A percentile compares a stretch with the other conserved stretches of the same genome.
phyloP scores from a whole-genome alignment of 768 basidiomycete species.

The Lentinula detonsa region DNA sequence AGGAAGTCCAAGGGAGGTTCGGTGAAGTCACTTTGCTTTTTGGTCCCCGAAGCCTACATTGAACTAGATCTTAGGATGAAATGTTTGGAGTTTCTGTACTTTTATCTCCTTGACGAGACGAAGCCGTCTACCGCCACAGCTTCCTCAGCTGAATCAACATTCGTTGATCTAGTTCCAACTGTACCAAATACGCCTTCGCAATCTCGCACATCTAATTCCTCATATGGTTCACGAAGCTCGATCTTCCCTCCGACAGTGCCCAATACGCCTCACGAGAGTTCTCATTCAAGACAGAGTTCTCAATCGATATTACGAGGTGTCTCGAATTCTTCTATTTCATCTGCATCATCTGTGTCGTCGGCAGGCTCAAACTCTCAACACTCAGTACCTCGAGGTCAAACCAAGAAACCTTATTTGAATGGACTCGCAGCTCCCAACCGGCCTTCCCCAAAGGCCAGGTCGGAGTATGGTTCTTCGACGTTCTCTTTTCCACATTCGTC shows the following conservation, averaged over 20 bases:
- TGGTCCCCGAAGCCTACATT: neutral
- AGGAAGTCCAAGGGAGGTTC: slow-evolving; percentile 79
- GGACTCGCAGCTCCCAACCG: slow-evolving; percentile 9
- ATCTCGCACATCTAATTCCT: slow-evolving; percentile 22
- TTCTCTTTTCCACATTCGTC: slow-evolving; percentile 1
- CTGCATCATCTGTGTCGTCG: slow-evolving; percentile 23
- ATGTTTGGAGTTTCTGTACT: slow-evolving; percentile 92
- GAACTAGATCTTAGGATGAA: slow-evolving; percentile 66
- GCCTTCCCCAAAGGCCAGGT: slow-evolving; percentile 13
- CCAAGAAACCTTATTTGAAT: slow-evolving; percentile 5
- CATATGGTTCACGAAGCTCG: slow-evolving; percentile 8
- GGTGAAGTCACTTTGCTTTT: slow-evolving; percentile 41
- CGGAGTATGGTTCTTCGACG: slow-evolving; percentile 12
- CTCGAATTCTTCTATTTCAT: slow-evolving; percentile 7
- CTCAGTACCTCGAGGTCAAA: neutral
- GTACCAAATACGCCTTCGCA: slow-evolving; percentile 11
- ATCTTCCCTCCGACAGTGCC: slow-evolving; percentile 17
- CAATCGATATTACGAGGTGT: slow-evolving; percentile 10
- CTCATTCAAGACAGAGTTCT: slow-evolving; percentile 16
- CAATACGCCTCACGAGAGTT: slow-evolving; percentile 19
- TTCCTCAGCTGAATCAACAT: slow-evolving; percentile 5
- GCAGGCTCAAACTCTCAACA: neutral
- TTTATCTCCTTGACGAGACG: slow-evolving; percentile 87
- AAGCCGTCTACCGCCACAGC: slow-evolving; percentile 17
- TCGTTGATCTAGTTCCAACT: slow-evolving; percentile 8